Evolutionary conservation across 169 alveolate species (phyloP), one percentile per base, ranked within the genome.

Genomic region (Eimeria tenella): DNA sequence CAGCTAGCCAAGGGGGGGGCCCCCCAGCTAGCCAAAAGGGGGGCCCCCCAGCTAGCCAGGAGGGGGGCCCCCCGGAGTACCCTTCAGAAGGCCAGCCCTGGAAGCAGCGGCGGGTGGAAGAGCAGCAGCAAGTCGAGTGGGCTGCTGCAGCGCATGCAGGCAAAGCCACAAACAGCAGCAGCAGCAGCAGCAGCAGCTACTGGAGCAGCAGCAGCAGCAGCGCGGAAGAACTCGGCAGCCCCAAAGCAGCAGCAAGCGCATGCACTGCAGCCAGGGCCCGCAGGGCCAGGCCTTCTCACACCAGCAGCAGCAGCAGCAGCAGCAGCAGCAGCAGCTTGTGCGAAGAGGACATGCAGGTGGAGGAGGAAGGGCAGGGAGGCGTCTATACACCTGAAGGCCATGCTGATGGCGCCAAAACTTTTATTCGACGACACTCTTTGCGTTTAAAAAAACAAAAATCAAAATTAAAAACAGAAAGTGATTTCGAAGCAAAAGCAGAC

Each of bases 281-380:
- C 15, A 68, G 77, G 77, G 53, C 77, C 4, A 42, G 77, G 7
- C 52, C 50, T 68, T 68, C 77, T 8, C 13, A 65, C 74, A 65
- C 49, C 74, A 65, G 23, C 74, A 65, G 74, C 17, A 17, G 23
- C 23, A 17, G 74, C 17, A 17, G 21, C 74, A 65, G 74, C 74
- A 65, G 74, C 77, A 68, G 77, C 77, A 68, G 77, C 77, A 68
- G 77, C 77, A 68, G 77, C 77, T 23, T 8, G 52, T 8, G 52
- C 52, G 74, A n/a, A 15, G 74, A 63, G 17, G 23, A 15, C 9
- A 25, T 19, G n/a, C 19, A 11, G 49, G 82, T 10, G 5, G 82
- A 21, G 17, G 21, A 31, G 25, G n/a, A 63, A 1, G 74, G 17
- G 21, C 9, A 13, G 21, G 23, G 7, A 63, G 21, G 73, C 25